Percentiles rank a stretch among this genome's conserved stretches.
These are phyloP conservation scores for Diaporthe amygdali DNA, from an alignment of 2,329 filamentous ascomycete genomes.

Conservation along the genomic window DNA sequence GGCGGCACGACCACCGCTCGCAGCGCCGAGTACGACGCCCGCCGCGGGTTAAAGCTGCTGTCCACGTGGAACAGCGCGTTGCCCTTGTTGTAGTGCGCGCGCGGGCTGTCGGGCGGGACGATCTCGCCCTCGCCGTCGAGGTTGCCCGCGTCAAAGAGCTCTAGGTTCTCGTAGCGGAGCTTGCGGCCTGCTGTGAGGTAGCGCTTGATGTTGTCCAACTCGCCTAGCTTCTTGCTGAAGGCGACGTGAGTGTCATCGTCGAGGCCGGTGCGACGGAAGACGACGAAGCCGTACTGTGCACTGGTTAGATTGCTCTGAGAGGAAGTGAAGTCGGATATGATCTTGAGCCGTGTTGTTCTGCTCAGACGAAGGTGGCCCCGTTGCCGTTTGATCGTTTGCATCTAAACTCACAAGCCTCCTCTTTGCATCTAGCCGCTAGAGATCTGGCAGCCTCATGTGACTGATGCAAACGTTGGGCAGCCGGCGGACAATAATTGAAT, in stretches of 20 bases:
- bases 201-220: constrained; percentile 59
- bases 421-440: background rate
- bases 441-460: background rate
- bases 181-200: constrained; percentile 52
- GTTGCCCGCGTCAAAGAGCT: constrained; percentile 65
- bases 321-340: background rate
- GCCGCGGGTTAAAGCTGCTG: constrained; percentile 59
- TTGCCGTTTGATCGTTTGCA: background rate
- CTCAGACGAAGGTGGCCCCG: background rate
- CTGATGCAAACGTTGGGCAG: background rate
- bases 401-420: background rate
- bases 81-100: constrained; percentile 46
- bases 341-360: background rate
- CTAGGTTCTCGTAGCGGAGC: constrained; percentile 50
- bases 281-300: constrained; percentile 46
- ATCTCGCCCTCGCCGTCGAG: constrained; percentile 52
- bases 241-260: constrained; percentile 55
- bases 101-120: constrained; percentile 44
- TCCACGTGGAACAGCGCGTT: constrained; percentile 61
- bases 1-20: constrained; percentile 56
- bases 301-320: background rate
- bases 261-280: constrained; percentile 56
- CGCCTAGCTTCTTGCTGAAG: constrained; percentile 56
- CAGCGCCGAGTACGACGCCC: constrained; percentile 57
- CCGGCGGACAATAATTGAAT: background rate